Base-by-base conservation (phyloP, 495 filamentous ascomycete species). In the Bryoglossum gracile region DNA sequence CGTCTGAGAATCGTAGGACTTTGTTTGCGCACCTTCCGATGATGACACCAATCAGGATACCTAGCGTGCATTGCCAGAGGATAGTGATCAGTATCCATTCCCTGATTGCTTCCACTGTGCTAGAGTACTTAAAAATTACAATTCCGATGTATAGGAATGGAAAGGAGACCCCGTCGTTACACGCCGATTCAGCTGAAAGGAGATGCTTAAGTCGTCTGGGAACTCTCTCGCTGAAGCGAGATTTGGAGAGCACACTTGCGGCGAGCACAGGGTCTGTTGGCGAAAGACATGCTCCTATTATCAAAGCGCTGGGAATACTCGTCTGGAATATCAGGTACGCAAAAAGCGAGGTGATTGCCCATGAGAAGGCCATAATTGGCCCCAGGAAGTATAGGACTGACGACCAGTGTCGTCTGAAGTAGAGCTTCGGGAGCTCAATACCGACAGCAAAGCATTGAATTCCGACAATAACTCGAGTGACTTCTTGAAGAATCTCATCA, bases 251-350 rank as follows among this genome's bases (percentile, higher is more conserved):
- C 1, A 76, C 68, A 16, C 48, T 57, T 2, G 73, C 67, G 14
- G 73, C 68, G 10, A 76, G 60, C 8, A 76, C 71, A 0, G 72
- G 73, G 60, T 75, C 73, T 6, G 73, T 75, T 2, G 71, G 72
- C 0, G 72, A 66, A 13, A 75, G 59, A 50, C 72, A 76, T 8
- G 73, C 73, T 1, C 61, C 62, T n/a, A 76, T 65, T 4, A 71
- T 59, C 8, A 73, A 39, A 3, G 71, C 64, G 2, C 71, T 68
- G 1, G 62, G 48, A 6, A 59, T 35, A n/a, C 62, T 54, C 5
- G 59, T 65, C 4, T 61, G 34, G 57, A 76, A 65, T 0, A 75
- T 53, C 0, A 58, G 28, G 14, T 60, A 59, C 0, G 71, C 60
- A 41, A 73, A 71, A 11, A 53, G 43, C 0, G 69, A 62, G 30